Evolutionary conservation across 164 flowering plant species (phyloP).

Genomic region (Stephania yunnanensis): DNA sequence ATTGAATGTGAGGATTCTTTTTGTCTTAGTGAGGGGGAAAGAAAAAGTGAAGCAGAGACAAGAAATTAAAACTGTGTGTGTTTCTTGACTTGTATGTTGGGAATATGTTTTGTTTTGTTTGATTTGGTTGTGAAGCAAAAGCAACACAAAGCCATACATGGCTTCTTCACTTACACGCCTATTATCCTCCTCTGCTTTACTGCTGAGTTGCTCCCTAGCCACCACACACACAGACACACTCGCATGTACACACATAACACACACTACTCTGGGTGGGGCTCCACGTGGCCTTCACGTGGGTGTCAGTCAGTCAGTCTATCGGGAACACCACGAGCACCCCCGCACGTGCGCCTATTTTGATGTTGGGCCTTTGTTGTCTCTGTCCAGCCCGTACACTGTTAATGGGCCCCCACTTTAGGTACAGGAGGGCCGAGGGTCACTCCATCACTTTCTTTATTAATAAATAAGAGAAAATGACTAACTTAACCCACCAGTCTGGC

Average conservation of each 20-base stretch:
- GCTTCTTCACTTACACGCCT: no score
- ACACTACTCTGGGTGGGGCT: no score
- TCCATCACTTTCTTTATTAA: neutral
- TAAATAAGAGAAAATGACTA: no score
- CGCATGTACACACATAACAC: no score
- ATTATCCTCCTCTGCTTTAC: no score
- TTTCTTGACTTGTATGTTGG: neutral
- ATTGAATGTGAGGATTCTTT: neutral
- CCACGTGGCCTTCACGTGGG: neutral
- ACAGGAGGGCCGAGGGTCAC: neutral
- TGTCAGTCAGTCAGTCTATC: neutral
- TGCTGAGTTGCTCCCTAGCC: no score
- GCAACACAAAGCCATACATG: neutral
- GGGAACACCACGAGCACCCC: neutral
- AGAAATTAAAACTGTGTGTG: neutral
- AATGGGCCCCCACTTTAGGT: neutral
- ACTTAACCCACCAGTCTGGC: no score
- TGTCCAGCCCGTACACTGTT: neutral
- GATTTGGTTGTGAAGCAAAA: neutral
- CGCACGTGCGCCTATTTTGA: neutral
- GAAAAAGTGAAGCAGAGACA: neutral
- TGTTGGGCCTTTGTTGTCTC: neutral
- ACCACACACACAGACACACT: neutral
- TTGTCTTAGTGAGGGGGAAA: neutral
- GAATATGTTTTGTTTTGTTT: neutral